Evolutionary conservation across 2,329 filamentous ascomycete genomes (phyloP), one percentile per base, ranked within the genome.

Genomic region (Aspergillus amoenus): DNA sequence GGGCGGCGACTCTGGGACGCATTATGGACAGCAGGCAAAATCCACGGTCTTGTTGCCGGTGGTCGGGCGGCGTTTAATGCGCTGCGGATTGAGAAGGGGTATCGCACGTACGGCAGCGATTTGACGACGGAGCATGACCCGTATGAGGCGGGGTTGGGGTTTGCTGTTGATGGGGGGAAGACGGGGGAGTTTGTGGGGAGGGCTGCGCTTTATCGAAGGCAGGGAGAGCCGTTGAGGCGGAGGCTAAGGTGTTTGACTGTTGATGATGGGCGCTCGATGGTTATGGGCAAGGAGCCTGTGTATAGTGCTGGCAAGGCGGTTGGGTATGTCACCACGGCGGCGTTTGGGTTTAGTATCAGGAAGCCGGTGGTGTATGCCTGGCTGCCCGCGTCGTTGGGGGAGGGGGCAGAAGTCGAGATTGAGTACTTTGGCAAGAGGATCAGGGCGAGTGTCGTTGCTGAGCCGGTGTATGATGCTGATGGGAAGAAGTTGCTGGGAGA

Each of bases 261-360:
- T 30, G 77, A 86, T 41, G 83, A 88, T 58, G 80, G 82, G 0
- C 70, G 67, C 4, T 86, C 84, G 0, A 74, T 87, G 61, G 77
- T 86, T 0, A 68, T 88, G 1, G 84, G 84, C 5, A 87, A 87
- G 64, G 85, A 88, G 66, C 85, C 85, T 0, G 82, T 88, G 0
- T 86, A 80, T 54, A 61, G 76, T 13, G 66, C 78, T 2, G 79
- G 78, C 8, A 70, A 78, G 53, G 61, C 78, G 0, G 74, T 74
- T 1, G 84, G 85, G 0, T 88, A 88, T 59, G 76, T 88, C 24
- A 86, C 84, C 2, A 87, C 78, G 51, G 80, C 84, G 1, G 83
- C 81, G 0, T 88, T 86, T 64, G 85, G 82, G 0, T 87, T 84
- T 63, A 84, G 81, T 0, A 66, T 87, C 9, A 70, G 82, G 24